Evolutionary conservation across 2,329 filamentous ascomycete genomes (phyloP).

Genomic region (Cercospora sp.): DNA sequence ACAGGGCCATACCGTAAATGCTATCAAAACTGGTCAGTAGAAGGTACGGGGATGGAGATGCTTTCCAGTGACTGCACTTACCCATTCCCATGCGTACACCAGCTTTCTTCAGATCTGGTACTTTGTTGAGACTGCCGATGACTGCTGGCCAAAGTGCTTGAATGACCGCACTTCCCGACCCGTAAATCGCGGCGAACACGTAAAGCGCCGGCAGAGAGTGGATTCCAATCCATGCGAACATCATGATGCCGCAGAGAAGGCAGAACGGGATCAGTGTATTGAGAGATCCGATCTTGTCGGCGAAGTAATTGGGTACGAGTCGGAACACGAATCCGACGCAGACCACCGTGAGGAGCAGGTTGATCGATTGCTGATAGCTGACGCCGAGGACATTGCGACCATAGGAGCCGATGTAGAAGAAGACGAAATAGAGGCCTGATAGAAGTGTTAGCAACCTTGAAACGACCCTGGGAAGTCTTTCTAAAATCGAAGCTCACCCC

Average conservation of each 20-base stretch:
- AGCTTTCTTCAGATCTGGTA: conserved; percentile 50
- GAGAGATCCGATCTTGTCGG: conserved; percentile 57
- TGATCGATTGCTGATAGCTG: conserved; percentile 53
- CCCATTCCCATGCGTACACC: conserved; percentile 51
- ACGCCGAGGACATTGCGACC: conserved; percentile 45
- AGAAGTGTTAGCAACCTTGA: not conserved
- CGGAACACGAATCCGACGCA: conserved; percentile 59
- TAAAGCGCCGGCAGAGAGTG: conserved; percentile 42
- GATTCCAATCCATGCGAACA: conserved; percentile 61
- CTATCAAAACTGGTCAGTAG: conserved; percentile 17
- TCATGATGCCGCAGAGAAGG: conserved; percentile 49
- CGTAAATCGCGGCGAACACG: conserved; percentile 49
- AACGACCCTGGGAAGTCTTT: not conserved
- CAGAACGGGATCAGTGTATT: conserved; percentile 58
- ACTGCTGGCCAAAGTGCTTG: conserved; percentile 50
- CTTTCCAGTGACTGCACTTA: no score
- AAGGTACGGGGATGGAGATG: no score
- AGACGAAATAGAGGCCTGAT: conserved; percentile 45
- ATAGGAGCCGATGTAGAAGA: conserved; percentile 49
- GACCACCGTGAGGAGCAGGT: conserved; percentile 59
- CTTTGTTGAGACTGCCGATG: conserved; percentile 43
- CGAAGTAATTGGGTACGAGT: conserved; percentile 55
- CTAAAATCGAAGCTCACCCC: conserved; percentile 19
- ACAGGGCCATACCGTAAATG: conserved; percentile 38
- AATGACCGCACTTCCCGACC: conserved; percentile 47